Base-by-base conservation (phyloP, 2,329 filamentous ascomycete species). In the Neoascochyta sp. region DNA sequence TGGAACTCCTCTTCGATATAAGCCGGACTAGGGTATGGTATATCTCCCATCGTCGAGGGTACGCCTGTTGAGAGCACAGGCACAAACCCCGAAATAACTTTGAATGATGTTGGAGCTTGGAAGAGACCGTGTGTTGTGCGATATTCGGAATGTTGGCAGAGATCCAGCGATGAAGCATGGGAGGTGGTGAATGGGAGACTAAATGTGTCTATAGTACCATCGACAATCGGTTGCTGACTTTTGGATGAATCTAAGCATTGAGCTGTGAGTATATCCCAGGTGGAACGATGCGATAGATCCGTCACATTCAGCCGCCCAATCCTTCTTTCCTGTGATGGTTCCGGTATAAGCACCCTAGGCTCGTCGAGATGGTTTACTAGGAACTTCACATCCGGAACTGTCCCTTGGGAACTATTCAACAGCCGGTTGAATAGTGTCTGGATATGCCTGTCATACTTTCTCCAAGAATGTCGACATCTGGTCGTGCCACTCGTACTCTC, bases 11-110 rank as follows among this genome's bases (percentile, higher is more conserved):
- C 58, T 32, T 49, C 34, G n/a, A 65, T 44, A 36, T 77, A 77
- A 1, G 68, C 67, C 0, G 73, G 65, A 24, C 69, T 70, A 0
- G 75, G 76, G 14, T 69, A 68, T 4, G 77, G 36, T 1, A 80
- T 67, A 19, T 53, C 44, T 11, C 63, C 62, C 63, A 75, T 71
- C 0, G 70, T 68, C 1, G 69, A 70, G 0, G 58, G 61, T 0
- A 63, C 46, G 2, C 67, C 69, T 0, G 62, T 65, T 2, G 72
- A 70, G 0, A 77, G 55, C 0, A 76, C 50, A 0, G 74, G 74
- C 0, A 73, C 61, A 1, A 60, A 16, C 0, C 60, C 64, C 17
- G 67, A 42, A 0, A 69, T 61, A 0, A 69, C 39, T 1, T 43
- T 48, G n/a, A 73, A 63, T 0, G 68, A 66, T 2, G 62, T 51